Evolutionary conservation across 1,139 yeast species (phyloP), one percentile per base, ranked within the genome.

Genomic region (Pichia kudriavzevii): DNA sequence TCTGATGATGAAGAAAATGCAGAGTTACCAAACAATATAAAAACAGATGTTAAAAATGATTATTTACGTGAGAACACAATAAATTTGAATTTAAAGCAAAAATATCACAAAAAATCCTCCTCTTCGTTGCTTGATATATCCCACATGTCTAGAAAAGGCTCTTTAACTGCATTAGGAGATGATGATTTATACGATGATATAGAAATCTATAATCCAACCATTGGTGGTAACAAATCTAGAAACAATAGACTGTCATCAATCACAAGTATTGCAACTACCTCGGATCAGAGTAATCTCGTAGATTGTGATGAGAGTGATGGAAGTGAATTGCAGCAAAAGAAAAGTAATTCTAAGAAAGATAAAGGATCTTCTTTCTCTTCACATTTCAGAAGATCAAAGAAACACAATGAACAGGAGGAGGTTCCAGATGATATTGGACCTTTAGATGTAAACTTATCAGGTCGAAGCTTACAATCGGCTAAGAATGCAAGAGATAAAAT

Each of bases 101-200:
- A n/a, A n/a, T n/a, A n/a, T n/a, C n/a, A n/a, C n/a, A n/a, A n/a
- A n/a, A n/a, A n/a, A n/a, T n/a, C n/a, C n/a, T n/a, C n/a, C n/a
- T n/a, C n/a, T n/a, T n/a, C n/a, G n/a, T n/a, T n/a, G n/a, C n/a
- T n/a, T n/a, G n/a, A n/a, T n/a, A n/a, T n/a, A n/a, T n/a, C n/a
- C n/a, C n/a, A n/a, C n/a, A n/a, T n/a, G n/a, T n/a, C n/a, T 16
- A 23, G 34, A 7, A 11, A 18, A 16, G 31, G 26, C 13, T 29
- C 31, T 27, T 13, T 31, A 1, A 28, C 36, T 4, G 28, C 17
- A 11, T 29, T 22, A 27, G 31, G 30, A 27, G 23, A 22, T 30
- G 34, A 30, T 16, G 34, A 36, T n/a, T 30, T 22, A 11, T 23
- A 20, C 12, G 20, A 27, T 28, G 40, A 36, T 22, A 28, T 33